These are phyloP conservation scores for Scortechinia acanthostroma DNA, from an alignment of 2,329 filamentous ascomycete species.

Conservation along the genomic window DNA sequence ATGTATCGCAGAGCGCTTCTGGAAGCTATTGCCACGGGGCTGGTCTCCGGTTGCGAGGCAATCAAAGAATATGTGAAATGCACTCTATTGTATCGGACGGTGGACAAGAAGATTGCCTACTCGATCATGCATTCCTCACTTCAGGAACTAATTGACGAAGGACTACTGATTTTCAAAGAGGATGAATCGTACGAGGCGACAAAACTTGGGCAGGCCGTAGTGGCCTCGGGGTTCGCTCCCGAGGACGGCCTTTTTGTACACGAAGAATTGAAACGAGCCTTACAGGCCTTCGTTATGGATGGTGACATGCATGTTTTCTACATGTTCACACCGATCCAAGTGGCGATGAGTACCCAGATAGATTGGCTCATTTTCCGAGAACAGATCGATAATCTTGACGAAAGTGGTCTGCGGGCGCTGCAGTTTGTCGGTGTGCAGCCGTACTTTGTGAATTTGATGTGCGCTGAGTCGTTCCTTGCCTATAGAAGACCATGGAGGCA, in stretches of 20 bases:
- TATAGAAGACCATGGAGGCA: not conserved
- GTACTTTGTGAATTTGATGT: conserved; percentile 61
- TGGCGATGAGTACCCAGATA: conserved; percentile 37
- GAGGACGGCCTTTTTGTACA: conserved; percentile 71
- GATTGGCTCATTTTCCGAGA: conserved; percentile 70
- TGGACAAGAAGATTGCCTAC: conserved; percentile 1
- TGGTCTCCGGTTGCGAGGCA: conserved; percentile 52
- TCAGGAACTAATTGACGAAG: conserved; percentile 1
- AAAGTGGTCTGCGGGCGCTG: conserved; percentile 65
- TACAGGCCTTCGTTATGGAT: conserved; percentile 72
- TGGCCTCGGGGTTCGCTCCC: conserved; percentile 66
- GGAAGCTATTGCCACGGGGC: conserved; percentile 61
- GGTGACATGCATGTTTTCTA: conserved; percentile 76
- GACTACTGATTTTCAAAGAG: conserved; percentile 23
- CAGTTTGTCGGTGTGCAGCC: conserved; percentile 64
- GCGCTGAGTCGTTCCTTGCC: no score
- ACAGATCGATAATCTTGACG: conserved; percentile 64
- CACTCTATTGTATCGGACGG: conserved; percentile 48
- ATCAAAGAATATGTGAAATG: conserved; percentile 45
- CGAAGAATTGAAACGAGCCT: conserved; percentile 57
- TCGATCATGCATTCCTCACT: conserved; percentile 1
- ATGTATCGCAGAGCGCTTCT: conserved; percentile 50
- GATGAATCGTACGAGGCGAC: conserved; percentile 51
- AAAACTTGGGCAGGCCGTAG: conserved; percentile 61
- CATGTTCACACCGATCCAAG: conserved; percentile 68